Evolutionary conservation across 345 rosid genomes (phyloP).

Genomic region (Salix suchowensis): DNA sequence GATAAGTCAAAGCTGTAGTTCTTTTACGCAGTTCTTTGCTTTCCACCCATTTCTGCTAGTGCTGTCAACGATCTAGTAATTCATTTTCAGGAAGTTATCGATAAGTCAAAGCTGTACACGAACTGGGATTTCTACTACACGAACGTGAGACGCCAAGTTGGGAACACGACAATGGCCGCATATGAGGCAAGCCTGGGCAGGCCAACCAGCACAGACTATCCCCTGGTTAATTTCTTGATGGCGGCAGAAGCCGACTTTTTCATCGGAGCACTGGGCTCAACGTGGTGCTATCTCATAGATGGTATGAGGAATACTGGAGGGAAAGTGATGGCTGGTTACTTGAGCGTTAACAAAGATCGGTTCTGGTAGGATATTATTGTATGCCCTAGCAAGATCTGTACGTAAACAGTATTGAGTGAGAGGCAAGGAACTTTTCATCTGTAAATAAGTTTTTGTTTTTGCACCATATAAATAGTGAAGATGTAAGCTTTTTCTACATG

Average conservation of each 20-base stretch:
- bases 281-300: constrained; percentile 94
- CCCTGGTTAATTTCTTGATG: constrained; percentile 89
- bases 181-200: constrained; percentile 92
- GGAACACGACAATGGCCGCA: constrained; percentile 68
- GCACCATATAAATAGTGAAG: background rate
- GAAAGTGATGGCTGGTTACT: constrained; percentile 86
- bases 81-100: constrained; percentile 51
- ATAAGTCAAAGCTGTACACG: constrained; percentile 43
- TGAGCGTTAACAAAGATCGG: constrained; percentile 87
- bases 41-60: too few relatives aligned
- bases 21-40: too few relatives aligned
- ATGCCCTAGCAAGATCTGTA: background rate
- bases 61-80: background rate
- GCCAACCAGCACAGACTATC: constrained; percentile 87
- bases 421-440: background rate
- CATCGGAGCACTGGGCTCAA: constrained; percentile 89
- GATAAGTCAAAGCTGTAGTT: too few relatives aligned
- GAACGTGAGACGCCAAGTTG: constrained; percentile 67
- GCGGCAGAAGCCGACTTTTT: constrained; percentile 84
- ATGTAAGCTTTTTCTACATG: too few relatives aligned
- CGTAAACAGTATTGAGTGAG: background rate
- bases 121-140: constrained; percentile 83
- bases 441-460: background rate
- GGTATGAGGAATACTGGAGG: constrained; percentile 98
- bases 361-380: constrained; percentile 58